These are phyloP conservation scores for Xylogone sp. DNA, from an alignment of 2,329 filamentous ascomycete species.

Conservation along the genomic window DNA sequence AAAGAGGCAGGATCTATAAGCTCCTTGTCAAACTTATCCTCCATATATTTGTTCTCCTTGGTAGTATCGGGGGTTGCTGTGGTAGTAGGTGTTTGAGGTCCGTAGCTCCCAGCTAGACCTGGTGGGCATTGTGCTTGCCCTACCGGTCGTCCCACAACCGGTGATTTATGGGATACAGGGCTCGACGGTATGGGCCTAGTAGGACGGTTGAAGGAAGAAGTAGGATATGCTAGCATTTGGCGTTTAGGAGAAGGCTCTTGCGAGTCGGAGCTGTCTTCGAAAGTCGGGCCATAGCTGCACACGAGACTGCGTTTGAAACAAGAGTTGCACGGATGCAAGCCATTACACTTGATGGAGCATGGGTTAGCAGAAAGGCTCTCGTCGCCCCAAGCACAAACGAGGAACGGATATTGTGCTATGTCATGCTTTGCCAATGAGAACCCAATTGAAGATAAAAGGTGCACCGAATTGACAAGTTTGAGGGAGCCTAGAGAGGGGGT, in stretches of 20 bases:
- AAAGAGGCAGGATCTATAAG: not conserved
- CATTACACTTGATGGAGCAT: constrained; percentile 50
- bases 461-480: no score
- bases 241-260: constrained; percentile 27
- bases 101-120: not conserved
- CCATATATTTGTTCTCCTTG: not conserved
- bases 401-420: not conserved
- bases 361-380: not conserved
- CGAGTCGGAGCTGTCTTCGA: constrained; percentile 22
- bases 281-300: constrained; percentile 38
- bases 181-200: not conserved
- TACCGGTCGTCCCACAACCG: not conserved
- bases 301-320: constrained; percentile 49
- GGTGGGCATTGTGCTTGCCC: not conserved
- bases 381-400: not conserved
- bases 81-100: not conserved
- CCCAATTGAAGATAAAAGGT: no score
- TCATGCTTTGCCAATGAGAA: no score
- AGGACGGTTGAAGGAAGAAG: constrained; percentile 7
- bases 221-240: constrained; percentile 14
- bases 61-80: not conserved
- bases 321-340: constrained; percentile 51
- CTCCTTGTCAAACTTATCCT: not conserved
- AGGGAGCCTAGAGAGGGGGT: no score
- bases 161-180: not conserved